A percentile compares a stretch with the other conserved stretches of the same genome.
phyloP scores from a whole-genome alignment of 306 rosid genomes.

The Nissolia schottii region DNA sequence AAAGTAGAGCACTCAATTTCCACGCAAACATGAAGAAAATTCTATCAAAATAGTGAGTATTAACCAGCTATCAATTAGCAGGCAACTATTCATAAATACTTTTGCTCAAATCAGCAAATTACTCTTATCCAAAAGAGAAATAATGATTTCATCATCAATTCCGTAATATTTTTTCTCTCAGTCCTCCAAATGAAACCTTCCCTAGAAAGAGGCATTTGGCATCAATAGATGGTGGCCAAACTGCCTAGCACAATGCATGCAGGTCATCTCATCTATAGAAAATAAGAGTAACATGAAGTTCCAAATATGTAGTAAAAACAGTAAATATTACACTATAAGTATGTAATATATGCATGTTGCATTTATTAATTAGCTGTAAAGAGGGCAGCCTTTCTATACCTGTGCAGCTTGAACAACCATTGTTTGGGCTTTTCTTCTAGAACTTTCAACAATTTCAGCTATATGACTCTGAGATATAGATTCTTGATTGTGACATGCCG shows the following conservation, averaged over 20 bases:
- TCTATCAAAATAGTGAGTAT: not conserved
- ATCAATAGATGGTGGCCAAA: conserved; percentile 9
- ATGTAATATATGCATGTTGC: not conserved
- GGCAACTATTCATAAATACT: not conserved
- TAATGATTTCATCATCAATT: not conserved
- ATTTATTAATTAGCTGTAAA: conserved; percentile 20
- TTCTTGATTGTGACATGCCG: conserved; percentile 54
- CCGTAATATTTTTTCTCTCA: not conserved
- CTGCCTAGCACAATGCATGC: conserved; percentile 9
- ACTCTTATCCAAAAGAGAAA: conserved; percentile 6
- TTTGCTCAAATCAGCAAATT: not conserved
- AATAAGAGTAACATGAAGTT: conserved; percentile 6
- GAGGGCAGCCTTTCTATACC: conserved; percentile 41
- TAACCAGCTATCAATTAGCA: conserved; percentile 1
- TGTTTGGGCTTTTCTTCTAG: conserved; percentile 58
- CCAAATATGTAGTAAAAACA: not conserved
- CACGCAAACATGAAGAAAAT: conserved; percentile 12
- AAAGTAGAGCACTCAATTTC: conserved; percentile 17
- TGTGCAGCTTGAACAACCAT: conserved; percentile 75
- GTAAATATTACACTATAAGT: not conserved
- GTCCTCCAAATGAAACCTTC: not conserved
- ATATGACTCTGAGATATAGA: conserved; percentile 65
- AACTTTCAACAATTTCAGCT: conserved; percentile 81
- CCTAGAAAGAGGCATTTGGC: conserved; percentile 15
- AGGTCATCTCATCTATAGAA: not conserved